These are phyloP conservation scores for Globisporangium okanoganense DNA, from an alignment of 352 stramenopile species.

Conservation along the genomic window DNA sequence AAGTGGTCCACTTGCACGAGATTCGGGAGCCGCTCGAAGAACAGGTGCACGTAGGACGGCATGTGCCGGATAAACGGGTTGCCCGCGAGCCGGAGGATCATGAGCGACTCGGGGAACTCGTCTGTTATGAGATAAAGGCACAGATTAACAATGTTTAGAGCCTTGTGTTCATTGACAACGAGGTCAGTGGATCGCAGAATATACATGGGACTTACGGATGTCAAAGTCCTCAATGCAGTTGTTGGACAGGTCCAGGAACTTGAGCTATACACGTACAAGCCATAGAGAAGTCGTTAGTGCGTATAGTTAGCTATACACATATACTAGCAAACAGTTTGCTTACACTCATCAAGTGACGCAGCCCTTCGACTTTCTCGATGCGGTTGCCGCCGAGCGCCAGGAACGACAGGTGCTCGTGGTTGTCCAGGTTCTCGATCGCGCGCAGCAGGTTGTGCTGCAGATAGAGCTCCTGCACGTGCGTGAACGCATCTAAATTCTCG, in stretches of 20 bases:
- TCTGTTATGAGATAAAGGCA: slow-evolving; percentile 6
- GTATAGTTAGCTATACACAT: not conserved
- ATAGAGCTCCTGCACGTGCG: slow-evolving; percentile 70
- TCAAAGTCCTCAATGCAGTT: slow-evolving; percentile 72
- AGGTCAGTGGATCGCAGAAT: no score
- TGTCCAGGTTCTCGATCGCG: slow-evolving; percentile 59
- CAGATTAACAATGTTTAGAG: not conserved
- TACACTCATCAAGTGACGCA: slow-evolving; percentile 56
- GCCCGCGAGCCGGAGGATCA: slow-evolving; percentile 42
- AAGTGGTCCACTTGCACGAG: slow-evolving; percentile 57
- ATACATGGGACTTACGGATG: slow-evolving; percentile 23
- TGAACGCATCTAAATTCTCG: slow-evolving; percentile 75
- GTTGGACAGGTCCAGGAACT: slow-evolving; percentile 74
- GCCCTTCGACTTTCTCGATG: slow-evolving; percentile 55
- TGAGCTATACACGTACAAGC: slow-evolving; percentile 33
- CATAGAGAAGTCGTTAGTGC: not conserved
- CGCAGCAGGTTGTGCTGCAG: slow-evolving; percentile 73
- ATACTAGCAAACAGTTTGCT: slow-evolving; percentile 6
- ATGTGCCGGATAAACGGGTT: slow-evolving; percentile 61
- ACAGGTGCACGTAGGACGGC: slow-evolving; percentile 47
- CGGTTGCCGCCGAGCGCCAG: slow-evolving; percentile 62
- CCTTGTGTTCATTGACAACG: not conserved
- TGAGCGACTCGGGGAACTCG: slow-evolving; percentile 55
- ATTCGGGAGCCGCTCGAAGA: slow-evolving; percentile 62
- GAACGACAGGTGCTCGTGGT: slow-evolving; percentile 52